phyloP scores from a whole-genome alignment of 768 basidiomycete species.

The Naganishia friedmannii region DNA sequence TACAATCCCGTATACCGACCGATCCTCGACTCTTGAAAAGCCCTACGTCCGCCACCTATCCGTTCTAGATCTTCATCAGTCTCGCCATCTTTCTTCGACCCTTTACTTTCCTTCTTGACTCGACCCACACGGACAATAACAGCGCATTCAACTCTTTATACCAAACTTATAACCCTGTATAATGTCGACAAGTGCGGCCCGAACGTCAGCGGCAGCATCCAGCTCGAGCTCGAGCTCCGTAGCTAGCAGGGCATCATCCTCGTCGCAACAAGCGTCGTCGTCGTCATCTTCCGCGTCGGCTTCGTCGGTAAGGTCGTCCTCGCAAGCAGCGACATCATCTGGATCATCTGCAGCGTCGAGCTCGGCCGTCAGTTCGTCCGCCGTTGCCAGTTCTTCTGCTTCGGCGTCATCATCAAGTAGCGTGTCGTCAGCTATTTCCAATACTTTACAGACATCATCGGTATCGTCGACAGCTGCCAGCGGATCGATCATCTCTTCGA shows the following conservation, averaged over 20 bases:
- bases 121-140: neutral
- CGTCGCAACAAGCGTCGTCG: neutral
- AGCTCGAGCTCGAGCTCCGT: slow-evolving; percentile 7
- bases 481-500: slow-evolving; percentile 4
- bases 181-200: slow-evolving; percentile 6
- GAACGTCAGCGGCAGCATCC: neutral
- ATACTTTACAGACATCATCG: neutral
- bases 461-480: neutral
- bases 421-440: neutral
- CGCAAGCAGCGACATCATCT: slow-evolving; percentile 35
- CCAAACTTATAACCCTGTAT: neutral
- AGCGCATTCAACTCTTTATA: neutral
- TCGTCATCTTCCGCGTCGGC: slow-evolving; percentile 39
- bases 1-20: neutral
- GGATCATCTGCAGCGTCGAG: slow-evolving; percentile 35
- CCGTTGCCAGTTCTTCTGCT: neutral
- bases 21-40: too few species aligned
- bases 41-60: too few species aligned
- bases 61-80: neutral
- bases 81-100: neutral
- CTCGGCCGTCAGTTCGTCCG: neutral
- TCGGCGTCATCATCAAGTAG: neutral
- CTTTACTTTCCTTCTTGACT: neutral
- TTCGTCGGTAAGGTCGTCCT: slow-evolving; percentile 55
- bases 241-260: neutral